A percentile compares a stretch with the other conserved stretches of the same genome.
Conservation (phyloP, 2,329 filamentous ascomycete genomes). For the Sporothrix globosa region DNA sequence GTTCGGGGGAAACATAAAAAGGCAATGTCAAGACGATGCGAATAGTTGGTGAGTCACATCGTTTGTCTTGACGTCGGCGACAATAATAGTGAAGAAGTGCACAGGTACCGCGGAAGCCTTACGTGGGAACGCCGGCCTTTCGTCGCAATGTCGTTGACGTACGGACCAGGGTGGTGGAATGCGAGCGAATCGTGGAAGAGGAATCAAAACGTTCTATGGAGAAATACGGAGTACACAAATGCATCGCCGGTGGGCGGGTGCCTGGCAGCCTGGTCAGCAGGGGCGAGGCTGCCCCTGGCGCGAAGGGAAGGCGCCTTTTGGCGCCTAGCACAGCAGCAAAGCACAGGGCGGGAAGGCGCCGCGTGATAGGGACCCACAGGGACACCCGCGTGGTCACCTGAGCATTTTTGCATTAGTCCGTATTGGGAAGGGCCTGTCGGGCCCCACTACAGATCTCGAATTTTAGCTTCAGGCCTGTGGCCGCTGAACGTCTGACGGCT, state of each 20-base stretch:
- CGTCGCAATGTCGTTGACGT: not conserved
- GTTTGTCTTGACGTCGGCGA: not conserved
- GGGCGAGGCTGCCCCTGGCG: conserved; percentile 5
- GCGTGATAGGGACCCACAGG: conserved; percentile 26
- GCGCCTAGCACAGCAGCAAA: not conserved
- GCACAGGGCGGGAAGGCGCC: conserved; percentile 23
- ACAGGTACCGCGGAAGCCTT: conserved; percentile 9
- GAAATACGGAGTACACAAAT: too few relatives aligned
- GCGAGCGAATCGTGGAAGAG: not conserved
- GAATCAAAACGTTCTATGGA: not conserved
- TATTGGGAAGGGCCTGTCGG: conserved; percentile 15
- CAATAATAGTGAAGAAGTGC: conserved; percentile 5
- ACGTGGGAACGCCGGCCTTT: not conserved
- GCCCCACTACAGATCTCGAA: conserved; percentile 15
- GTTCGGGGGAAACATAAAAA: not conserved
- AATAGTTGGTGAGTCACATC: conserved; percentile 1
- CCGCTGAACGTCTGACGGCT: conserved; percentile 19
- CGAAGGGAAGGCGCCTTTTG: not conserved
- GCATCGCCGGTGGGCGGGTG: conserved; percentile 3
- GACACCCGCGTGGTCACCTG: conserved; percentile 16
- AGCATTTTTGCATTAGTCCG: not conserved
- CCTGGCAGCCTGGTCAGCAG: conserved; percentile 29
- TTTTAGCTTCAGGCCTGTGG: conserved; percentile 18
- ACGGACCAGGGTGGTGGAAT: not conserved
- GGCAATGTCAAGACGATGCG: not conserved